Evolutionary conservation across 139 green algal genomes (phyloP), one percentile per base, ranked within the genome.

Genomic region (Chlorella sp.): DNA sequence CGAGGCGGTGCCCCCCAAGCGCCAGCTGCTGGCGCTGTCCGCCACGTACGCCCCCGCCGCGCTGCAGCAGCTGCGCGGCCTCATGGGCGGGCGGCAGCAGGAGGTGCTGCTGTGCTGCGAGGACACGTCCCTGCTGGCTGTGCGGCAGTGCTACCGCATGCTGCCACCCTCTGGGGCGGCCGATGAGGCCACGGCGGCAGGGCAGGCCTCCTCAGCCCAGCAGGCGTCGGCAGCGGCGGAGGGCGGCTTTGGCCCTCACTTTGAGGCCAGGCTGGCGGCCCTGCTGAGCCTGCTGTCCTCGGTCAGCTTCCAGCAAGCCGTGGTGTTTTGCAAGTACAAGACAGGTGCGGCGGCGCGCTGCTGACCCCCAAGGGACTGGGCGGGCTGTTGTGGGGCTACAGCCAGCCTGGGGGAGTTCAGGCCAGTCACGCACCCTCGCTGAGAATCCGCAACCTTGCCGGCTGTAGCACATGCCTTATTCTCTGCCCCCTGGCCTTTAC

Each of bases 301-400:
- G 4, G 57, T 88, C 28, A 41, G 91, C 1, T 97, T 96, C 80
- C 91, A 94, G 81, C 94, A 98, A 88, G 94, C 94, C 0, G 88
- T 93, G 15, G 90, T 97, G 57, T 98, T 98, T 86, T 95, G 91
- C 90, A 95, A 94, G 60, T 82, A 82, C 76, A 65, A 36, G n/a
- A 36, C 60, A 62, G 76, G 76, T 67, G 36, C 25, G 73, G 1
- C 13, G 13, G 26, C 26, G 2, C 5, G 63, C n/a, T n/a, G n/a
- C n/a, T n/a, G n/a, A n/a, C n/a, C n/a, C n/a, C n/a, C n/a, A n/a
- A n/a, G n/a, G n/a, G n/a, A n/a, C n/a, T n/a, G n/a, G n/a, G 63
- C 63, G 4, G 6, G 63, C 63, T 51, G 6, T 51, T 51, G 44
- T 51, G 44, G 44, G 44, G 7, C 9, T 51, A 6, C 64, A 71